Evolutionary conservation across 2,329 filamentous ascomycete genomes (phyloP), one percentile per base, ranked within the genome.

Genomic region (Phialemonium atrogriseum): DNA sequence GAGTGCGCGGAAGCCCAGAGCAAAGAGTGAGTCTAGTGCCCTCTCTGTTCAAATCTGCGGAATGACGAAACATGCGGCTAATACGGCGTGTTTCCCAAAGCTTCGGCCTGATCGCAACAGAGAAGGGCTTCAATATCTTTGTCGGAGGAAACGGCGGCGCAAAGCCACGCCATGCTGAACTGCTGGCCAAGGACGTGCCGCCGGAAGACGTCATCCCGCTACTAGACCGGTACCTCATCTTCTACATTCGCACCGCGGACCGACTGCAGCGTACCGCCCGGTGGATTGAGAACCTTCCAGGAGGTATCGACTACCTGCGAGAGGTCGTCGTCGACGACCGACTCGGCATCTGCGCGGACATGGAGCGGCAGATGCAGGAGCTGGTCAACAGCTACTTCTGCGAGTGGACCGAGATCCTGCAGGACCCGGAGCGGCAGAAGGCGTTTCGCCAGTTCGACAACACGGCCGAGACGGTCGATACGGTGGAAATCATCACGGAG

Each of bases 81-180:
- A 28, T 9, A n/a, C 25, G 5, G 8, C 10, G 5, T 10, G 3
- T 23, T 8, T 12, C 10, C 16, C 18, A 22, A 36, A 83, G 78
- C 50, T 94, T 94, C 45, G 87, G 87, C 14, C 74, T 94, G 29
- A 94, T 94, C 36, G 86, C 87, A 10, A 93, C 85, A 0, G 86
- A 94, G 39, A 94, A 91, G 48, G 87, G 87, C 18, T 94, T 84
- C 72, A 94, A 94, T 58, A 79, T 94, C 54, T 94, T 87, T 46
- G 84, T 94, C 2, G 87, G 73, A 20, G 87, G 87, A 28, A 94
- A 94, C 51, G 87, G 87, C 32, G 87, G 88, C 37, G 85, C 85
- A 11, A 89, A 84, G 44, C 87, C 87, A 5, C 68, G 73, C 22
- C 87, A 94, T 52, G 77, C 80, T 1, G 84, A 93, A 46, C 68